Evolutionary conservation across 2,329 filamentous ascomycete genomes (phyloP), one percentile per base, ranked within the genome.

Genomic region (Shiraia bambusicola): DNA sequence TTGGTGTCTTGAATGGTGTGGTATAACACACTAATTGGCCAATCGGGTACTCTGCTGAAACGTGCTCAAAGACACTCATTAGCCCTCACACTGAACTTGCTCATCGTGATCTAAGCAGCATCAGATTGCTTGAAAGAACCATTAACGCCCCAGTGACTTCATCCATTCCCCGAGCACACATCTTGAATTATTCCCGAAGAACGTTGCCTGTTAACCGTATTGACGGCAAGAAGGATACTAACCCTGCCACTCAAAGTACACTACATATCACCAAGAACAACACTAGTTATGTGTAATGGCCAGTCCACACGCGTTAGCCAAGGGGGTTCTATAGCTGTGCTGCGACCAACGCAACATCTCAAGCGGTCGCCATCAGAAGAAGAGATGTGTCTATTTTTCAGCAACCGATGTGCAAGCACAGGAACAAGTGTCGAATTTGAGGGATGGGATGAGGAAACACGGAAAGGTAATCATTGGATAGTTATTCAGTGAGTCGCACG

Each of bases 61-160:
- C 54, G 47, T 67, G 65, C 65, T 67, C 65, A 67, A 65, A 59
- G 56, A 50, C 15, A 46, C 62, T 60, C 61, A 58, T 55, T 58
- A 47, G 40, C 42, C 32, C 60, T 56, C 56, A 54, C 45, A 25
- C 17, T 29, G 38, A 40, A 48, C 40, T 31, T 32, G 32, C 24
- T 24, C 38, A 40, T 30, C 17, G n/a, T 14, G n/a, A 24, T 31
- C 26, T 13, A 24, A 11, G 17, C 16, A 36, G 13, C 13, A 15
- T n/a, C 28, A n/a, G 12, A 14, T 1, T 12, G 5, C n/a, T 10
- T 19, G 25, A n/a, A 15, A 15, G 22, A 11, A 14, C n/a, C 15
- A 13, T 8, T 10, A 14, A 4, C 16, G 10, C 3, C 25, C 17
- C 10, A 13, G 12, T 19, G 2, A 28, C 26, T 38, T 15, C 3